Evolutionary conservation across 257 asterid species (phyloP).

Genomic region (Nicotiana noctiflora): DNA sequence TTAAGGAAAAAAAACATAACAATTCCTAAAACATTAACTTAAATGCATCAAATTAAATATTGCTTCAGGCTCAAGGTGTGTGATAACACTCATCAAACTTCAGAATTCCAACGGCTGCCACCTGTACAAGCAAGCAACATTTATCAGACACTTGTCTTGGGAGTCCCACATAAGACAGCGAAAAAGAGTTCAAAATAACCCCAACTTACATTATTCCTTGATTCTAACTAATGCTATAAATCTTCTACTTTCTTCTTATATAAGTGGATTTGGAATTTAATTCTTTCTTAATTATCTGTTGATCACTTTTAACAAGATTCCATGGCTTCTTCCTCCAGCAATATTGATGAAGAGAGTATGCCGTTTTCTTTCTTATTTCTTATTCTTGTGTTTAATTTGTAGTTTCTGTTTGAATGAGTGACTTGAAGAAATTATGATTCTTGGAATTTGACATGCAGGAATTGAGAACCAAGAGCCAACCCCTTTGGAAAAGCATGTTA

Average conservation of each 20-base stretch:
- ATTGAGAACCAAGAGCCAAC: slow-evolving; percentile 23
- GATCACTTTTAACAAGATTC: background rate
- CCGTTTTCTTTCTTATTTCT: background rate
- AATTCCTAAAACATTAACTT: too few relatives aligned
- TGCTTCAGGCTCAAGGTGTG: too few relatives aligned
- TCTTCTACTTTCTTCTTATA: background rate
- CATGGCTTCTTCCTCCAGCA: background rate
- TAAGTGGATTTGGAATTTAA: background rate
- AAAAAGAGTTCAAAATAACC: background rate
- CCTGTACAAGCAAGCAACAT: background rate
- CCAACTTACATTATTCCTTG: background rate
- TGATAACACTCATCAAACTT: background rate
- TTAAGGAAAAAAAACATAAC: too few relatives aligned
- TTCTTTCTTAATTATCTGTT: background rate
- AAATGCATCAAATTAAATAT: too few relatives aligned
- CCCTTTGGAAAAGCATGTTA: slow-evolving; percentile 56
- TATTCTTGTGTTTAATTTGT: background rate
- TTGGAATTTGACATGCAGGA: background rate
- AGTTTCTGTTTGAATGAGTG: background rate
- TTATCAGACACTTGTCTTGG: background rate
- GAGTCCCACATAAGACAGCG: background rate
- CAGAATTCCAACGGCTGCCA: background rate
- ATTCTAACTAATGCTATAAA: background rate
- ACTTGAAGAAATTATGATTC: background rate
- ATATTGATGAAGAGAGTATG: background rate